Percentiles rank a stretch among this genome's conserved stretches.
phyloP scores from a whole-genome alignment of 2,329 filamentous ascomycete species.

The Waltergamsia citrina region DNA sequence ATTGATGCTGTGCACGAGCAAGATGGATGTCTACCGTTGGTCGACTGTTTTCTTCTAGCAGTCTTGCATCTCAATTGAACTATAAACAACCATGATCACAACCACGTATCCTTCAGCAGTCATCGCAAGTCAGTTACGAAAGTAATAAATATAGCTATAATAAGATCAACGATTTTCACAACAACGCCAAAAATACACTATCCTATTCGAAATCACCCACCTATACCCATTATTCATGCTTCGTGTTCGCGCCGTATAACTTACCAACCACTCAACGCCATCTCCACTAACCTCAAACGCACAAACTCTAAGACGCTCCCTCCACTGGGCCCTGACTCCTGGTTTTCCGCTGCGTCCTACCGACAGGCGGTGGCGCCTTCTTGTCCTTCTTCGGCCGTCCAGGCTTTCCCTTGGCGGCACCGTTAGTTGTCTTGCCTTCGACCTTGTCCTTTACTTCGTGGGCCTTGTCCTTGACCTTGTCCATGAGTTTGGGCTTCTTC shows the following conservation, averaged over 20 bases:
- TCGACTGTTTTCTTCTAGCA: too few species aligned
- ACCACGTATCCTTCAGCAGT: too few species aligned
- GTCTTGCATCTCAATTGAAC: too few species aligned
- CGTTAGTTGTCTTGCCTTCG: constrained; percentile 7
- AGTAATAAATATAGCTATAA: too few species aligned
- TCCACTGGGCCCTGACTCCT: constrained; percentile 28
- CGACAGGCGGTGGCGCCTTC: constrained; percentile 19
- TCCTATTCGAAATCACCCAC: too few species aligned
- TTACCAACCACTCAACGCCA: not conserved
- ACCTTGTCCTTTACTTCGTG: constrained; percentile 15
- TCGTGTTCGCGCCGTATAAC: too few species aligned
- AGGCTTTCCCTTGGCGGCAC: constrained; percentile 10
- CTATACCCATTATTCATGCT: too few species aligned
- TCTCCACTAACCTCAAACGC: not conserved
- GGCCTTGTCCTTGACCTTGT: constrained; percentile 28
- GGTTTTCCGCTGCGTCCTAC: constrained; percentile 29
- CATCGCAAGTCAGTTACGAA: too few species aligned
- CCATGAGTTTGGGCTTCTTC: constrained; percentile 16
- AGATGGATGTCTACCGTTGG: too few species aligned
- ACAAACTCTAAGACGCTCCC: not conserved
- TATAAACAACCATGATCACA: too few species aligned
- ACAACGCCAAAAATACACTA: too few species aligned
- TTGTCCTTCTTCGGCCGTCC: constrained; percentile 24
- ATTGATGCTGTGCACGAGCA: too few species aligned
- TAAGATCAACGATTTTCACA: not conserved